A percentile compares a stretch with the other conserved stretches of the same genome.
Evolutionary conservation across 2,329 filamentous ascomycete genomes (phyloP).

Genomic region (Uncinocarpus reesii): DNA sequence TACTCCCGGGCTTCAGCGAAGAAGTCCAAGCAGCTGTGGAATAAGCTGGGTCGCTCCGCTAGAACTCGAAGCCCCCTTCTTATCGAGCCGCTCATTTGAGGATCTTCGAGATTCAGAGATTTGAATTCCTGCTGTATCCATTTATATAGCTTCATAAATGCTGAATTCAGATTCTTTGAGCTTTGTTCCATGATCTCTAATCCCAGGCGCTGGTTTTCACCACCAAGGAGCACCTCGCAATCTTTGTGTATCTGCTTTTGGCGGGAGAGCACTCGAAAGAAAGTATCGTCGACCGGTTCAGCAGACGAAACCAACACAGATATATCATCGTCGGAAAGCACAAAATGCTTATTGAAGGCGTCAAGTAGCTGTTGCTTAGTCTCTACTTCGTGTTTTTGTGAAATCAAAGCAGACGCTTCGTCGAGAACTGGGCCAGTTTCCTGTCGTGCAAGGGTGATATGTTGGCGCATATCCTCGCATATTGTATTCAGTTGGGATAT

Average conservation of each 20-base stretch:
- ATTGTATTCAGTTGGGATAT: conserved; percentile 68
- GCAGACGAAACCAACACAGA: conserved; percentile 64
- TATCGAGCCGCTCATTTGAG: conserved; percentile 78
- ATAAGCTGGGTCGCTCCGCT: conserved; percentile 77
- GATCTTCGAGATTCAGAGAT: conserved; percentile 82
- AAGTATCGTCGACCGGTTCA: conserved; percentile 73
- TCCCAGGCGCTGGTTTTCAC: conserved; percentile 78
- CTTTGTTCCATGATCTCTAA: conserved; percentile 86
- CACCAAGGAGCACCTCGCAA: conserved; percentile 77
- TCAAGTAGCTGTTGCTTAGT: conserved; percentile 67
- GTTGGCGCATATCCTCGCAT: conserved; percentile 68
- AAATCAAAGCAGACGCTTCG: conserved; percentile 64
- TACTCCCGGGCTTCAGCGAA: conserved; percentile 85
- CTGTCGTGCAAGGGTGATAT: conserved; percentile 63
- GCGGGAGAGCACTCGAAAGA: conserved; percentile 66
- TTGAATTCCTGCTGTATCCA: conserved; percentile 95
- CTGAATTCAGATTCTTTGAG: conserved; percentile 73
- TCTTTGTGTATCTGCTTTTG: conserved; percentile 82
- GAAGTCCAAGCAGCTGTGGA: conserved; percentile 85
- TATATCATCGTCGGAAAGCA: conserved; percentile 71
- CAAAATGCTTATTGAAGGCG: conserved; percentile 71
- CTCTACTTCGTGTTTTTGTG: conserved; percentile 63
- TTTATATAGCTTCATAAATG: conserved; percentile 89
- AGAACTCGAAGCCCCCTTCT: conserved; percentile 74
- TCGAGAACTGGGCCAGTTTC: conserved; percentile 65